Evolutionary conservation across 2,329 filamentous ascomycete species (phyloP).

Genomic region (Xylariaceae sp.): DNA sequence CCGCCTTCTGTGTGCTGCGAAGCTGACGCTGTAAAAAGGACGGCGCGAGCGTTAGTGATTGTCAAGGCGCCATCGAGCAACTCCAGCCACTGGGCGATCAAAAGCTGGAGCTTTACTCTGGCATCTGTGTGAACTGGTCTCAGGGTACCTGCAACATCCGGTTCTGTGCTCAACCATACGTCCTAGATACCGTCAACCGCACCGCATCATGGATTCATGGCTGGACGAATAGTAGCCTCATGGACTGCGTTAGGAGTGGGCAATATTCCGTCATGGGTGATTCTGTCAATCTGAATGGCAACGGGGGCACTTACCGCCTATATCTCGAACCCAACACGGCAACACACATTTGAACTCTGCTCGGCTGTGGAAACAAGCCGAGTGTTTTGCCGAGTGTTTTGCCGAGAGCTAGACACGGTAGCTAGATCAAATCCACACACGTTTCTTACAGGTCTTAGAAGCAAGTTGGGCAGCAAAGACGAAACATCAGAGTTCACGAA

Average conservation of each 20-base stretch:
- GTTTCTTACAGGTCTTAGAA: background rate
- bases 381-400: background rate
- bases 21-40: constrained; percentile 7
- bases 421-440: background rate
- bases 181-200: constrained; percentile 26
- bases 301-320: constrained; percentile 28
- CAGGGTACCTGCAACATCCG: constrained; percentile 27
- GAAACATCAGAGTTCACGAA: background rate
- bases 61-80: constrained; percentile 25
- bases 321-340: constrained; percentile 21
- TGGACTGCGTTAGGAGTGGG: constrained; percentile 25
- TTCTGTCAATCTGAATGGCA: constrained; percentile 28
- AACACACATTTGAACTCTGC: constrained; percentile 1
- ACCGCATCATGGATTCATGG: constrained; percentile 28
- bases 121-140: constrained; percentile 29
- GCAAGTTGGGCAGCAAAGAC: background rate
- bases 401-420: background rate
- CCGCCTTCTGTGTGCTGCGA: background rate
- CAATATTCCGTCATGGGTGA: constrained; percentile 29
- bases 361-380: background rate
- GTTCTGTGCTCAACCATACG: constrained; percentile 29
- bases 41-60: constrained; percentile 25
- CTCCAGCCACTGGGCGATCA: constrained; percentile 21
- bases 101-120: constrained; percentile 24
- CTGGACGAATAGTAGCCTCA: constrained; percentile 25